Evolutionary conservation across 1,284 basidiomycete genomes (phyloP).

Genomic region (Rhodotorula sp.): DNA sequence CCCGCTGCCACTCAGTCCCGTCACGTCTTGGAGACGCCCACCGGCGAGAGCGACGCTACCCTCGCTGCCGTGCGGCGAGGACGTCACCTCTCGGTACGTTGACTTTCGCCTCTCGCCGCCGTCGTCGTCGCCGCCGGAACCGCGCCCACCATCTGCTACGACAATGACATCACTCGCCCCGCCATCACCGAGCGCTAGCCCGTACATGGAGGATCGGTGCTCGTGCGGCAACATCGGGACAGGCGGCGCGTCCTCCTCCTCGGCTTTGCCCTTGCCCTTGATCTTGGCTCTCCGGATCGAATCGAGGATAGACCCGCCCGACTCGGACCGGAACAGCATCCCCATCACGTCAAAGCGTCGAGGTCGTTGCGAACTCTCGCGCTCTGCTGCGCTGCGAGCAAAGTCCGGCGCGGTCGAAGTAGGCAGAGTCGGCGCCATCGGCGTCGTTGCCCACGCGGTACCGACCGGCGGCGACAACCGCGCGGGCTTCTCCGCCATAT

Average conservation of each 20-base stretch:
- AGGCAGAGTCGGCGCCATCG: background rate
- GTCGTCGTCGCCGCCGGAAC: background rate
- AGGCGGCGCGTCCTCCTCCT: background rate
- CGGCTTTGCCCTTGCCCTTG: slow-evolving; percentile 12
- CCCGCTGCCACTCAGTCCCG: slow-evolving; percentile 8
- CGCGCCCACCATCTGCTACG: slow-evolving; percentile 24
- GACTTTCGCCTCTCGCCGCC: background rate
- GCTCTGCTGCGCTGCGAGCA: background rate
- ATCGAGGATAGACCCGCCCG: slow-evolving; percentile 11
- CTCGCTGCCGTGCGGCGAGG: background rate
- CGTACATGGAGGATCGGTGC: slow-evolving; percentile 21
- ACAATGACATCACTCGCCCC: slow-evolving; percentile 24
- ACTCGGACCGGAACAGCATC: slow-evolving; percentile 27
- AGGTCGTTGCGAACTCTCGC: slow-evolving; percentile 13
- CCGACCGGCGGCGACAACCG: slow-evolving; percentile 13
- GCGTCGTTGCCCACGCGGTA: slow-evolving; percentile 11
- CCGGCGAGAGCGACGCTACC: slow-evolving; percentile 4
- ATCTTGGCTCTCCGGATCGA: background rate
- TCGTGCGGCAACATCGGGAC: slow-evolving; percentile 13
- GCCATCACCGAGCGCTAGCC: slow-evolving; percentile 24
- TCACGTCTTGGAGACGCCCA: background rate
- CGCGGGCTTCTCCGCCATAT: slow-evolving; percentile 22
- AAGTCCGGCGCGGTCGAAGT: background rate
- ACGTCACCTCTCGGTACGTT: slow-evolving; percentile 12
- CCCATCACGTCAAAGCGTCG: slow-evolving; percentile 40